A percentile compares a stretch with the other conserved stretches of the same genome.
Evolutionary conservation across 2,329 filamentous ascomycete genomes (phyloP).

Genomic region (Paecilomyces dactylethromorphus): DNA sequence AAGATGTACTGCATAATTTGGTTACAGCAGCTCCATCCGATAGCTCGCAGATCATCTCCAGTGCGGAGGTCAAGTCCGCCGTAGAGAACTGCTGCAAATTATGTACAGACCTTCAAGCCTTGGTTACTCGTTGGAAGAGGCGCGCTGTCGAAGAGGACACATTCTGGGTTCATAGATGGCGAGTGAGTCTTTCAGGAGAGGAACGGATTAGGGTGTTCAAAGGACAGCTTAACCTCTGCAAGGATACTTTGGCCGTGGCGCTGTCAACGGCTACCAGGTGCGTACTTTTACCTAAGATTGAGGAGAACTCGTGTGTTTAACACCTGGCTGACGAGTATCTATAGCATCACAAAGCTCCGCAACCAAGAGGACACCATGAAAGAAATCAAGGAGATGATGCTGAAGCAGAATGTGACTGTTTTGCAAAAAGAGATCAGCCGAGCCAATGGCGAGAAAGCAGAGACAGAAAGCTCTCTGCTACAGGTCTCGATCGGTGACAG

Average conservation of each 20-base stretch:
- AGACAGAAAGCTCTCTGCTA: neutral
- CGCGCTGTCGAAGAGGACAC: neutral
- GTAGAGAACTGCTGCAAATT: neutral
- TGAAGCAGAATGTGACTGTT: neutral
- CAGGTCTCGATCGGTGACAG: neutral
- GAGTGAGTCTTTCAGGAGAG: neutral
- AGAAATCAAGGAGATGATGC: slow-evolving; percentile 1
- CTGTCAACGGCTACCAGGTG: neutral
- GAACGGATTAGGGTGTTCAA: neutral
- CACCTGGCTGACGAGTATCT: neutral
- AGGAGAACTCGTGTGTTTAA: neutral
- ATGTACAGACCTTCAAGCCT: neutral
- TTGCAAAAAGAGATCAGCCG: neutral
- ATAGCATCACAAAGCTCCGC: neutral
- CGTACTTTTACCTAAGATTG: neutral
- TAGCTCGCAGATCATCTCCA: neutral
- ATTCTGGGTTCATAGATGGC: slow-evolving; percentile 1
- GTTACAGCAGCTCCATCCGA: neutral
- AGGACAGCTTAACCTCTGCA: slow-evolving; percentile 1
- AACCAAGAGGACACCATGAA: neutral
- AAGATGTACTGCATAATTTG: neutral
- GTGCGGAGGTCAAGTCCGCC: neutral
- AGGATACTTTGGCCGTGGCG: neutral
- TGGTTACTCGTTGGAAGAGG: neutral
- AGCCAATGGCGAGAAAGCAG: neutral